Evolutionary conservation across 306 rosid species (phyloP), one percentile per base, ranked within the genome.

Genomic region (Styphnolobium japonicum): DNA sequence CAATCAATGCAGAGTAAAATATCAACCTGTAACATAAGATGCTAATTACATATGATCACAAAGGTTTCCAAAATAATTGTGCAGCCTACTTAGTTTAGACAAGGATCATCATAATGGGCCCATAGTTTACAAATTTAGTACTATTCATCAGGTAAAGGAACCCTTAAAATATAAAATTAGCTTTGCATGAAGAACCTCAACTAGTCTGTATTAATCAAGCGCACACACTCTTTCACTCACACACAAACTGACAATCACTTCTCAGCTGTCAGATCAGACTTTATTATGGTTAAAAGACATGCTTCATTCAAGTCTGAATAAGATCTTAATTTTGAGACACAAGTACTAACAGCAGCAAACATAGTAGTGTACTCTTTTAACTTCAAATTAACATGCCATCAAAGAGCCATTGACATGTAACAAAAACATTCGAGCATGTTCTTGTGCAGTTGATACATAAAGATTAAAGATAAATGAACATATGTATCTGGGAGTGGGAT

Each of bases 1-100:
- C 99, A 96, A 81, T 88, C 89, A 34, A 87, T 79, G 85, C 99
- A 96, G 37, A 96, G 89, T 78, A 90, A 79, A 74, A 83, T 82
- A 81, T 96, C 99, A 86, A 88, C 89, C 98, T 96, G 98, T 53
- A 67, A 80, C 71, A 84, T 16, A 33, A 75, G 71, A 85, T 66
- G 77, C 18, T 36, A 60, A 78, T 84, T 62, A 85, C 78, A 57
- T 36, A 78, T 43, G 45, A 75, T 37, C 48, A 43, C 40, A 67
- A 55, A 65, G 29, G 55, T 46, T 21, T 53, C 51, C 66, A 16
- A 40, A 46, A 49, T 56, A 61, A 42, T 36, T 73, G 55, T 45
- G 63, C 69, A 81, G 48, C 40, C 61, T n/a, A 43, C 53, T 46
- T 69, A 43, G 76, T 84, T 36, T 66, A 46, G 70, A 42, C 21